These are phyloP conservation scores for Collybiopsis confluens DNA, from an alignment of 768 basidiomycete species.

Conservation along the genomic window DNA sequence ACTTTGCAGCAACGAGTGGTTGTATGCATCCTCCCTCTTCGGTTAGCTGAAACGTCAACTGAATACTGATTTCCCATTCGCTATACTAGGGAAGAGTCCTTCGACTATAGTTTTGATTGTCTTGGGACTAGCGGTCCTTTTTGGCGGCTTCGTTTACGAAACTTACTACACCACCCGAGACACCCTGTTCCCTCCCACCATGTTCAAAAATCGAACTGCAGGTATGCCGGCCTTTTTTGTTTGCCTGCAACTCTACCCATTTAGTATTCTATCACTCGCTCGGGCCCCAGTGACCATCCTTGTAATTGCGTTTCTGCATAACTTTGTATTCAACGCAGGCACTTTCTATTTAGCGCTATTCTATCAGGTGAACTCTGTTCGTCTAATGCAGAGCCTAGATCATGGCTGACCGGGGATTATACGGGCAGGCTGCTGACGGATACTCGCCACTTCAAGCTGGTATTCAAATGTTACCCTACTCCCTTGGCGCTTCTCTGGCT, in stretches of 20 bases:
- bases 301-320: conserved; percentile 72
- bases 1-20: conserved; percentile 62
- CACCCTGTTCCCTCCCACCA: conserved; percentile 63
- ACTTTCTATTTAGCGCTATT: conserved; percentile 84
- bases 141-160: conserved; percentile 66
- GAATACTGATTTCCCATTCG: conserved; percentile 6
- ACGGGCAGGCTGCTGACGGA: conserved; percentile 59
- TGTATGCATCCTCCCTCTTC: conserved; percentile 53
- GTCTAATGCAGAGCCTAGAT: conserved; percentile 1
- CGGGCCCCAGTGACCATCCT: conserved; percentile 60
- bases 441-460: conserved; percentile 71
- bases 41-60: conserved; percentile 3
- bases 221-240: conserved; percentile 38
- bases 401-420: conserved; percentile 9
- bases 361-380: conserved; percentile 56
- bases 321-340: conserved; percentile 77
- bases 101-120: conserved; percentile 59
- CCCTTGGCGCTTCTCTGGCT: conserved; percentile 78
- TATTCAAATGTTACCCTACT: conserved; percentile 74
- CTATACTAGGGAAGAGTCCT: conserved; percentile 52
- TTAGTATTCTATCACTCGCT: neutral
- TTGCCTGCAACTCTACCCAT: neutral
- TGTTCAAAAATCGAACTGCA: conserved; percentile 56
- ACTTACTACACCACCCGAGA: conserved; percentile 60
- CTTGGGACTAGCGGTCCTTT: conserved; percentile 49